These are phyloP conservation scores for Cyanophora paradoxa DNA, from an alignment of 78 protist genomes.

Conservation along the genomic window DNA sequence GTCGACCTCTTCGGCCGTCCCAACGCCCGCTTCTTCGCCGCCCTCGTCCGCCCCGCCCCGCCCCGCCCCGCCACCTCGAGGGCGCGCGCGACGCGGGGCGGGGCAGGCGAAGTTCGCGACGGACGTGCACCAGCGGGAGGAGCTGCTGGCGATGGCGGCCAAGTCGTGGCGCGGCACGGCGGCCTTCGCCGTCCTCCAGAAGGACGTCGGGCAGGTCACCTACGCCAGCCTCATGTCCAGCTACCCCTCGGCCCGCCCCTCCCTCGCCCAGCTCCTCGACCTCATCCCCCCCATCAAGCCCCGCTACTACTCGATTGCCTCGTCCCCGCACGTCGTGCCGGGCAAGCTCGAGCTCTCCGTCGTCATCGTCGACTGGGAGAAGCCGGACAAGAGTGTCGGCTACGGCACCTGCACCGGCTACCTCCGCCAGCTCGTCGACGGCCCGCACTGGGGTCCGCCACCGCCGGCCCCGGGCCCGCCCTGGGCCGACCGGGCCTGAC, in stretches of 20 bases:
- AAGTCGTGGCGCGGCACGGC: conserved; percentile 34
- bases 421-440: too few relatives aligned
- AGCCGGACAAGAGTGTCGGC: too few relatives aligned
- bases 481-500: too few relatives aligned
- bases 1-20: conserved; percentile 48
- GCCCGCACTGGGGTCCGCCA: too few relatives aligned
- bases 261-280: conserved; percentile 20
- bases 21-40: conserved; percentile 23
- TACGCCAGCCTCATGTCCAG: conserved; percentile 37
- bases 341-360: conserved; percentile 40
- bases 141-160: conserved; percentile 1
- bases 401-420: too few relatives aligned
- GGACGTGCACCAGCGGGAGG: too few relatives aligned
- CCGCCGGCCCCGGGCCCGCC: too few relatives aligned
- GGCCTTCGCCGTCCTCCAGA: conserved; percentile 12
- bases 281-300: conserved; percentile 58
- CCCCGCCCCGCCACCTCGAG: conserved; percentile 16
- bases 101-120: too few relatives aligned
- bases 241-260: conserved; percentile 40
- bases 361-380: conserved; percentile 44
- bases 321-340: conserved; percentile 35
- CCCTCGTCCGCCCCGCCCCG: conserved; percentile 19
- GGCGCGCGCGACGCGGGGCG: too few relatives aligned
- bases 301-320: conserved; percentile 69
- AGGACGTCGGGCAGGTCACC: conserved; percentile 13